Conservation (phyloP, 768 basidiomycete species). For the Naganishia vishniacii region DNA sequence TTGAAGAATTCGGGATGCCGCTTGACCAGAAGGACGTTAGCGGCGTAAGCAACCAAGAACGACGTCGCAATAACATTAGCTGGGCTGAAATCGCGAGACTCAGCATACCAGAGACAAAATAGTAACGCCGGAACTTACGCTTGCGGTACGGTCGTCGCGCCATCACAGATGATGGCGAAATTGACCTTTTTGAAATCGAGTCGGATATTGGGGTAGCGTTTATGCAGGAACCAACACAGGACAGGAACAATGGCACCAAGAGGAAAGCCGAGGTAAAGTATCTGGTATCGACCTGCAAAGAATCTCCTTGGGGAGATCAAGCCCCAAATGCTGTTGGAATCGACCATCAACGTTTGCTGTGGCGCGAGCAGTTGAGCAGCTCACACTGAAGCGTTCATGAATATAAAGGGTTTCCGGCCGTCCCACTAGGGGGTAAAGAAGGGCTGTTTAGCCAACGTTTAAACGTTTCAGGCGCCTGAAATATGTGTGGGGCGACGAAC, state of each 20-base stretch:
- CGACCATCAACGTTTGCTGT: no score
- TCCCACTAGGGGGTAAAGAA: conserved; percentile 39
- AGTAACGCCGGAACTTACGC: no score
- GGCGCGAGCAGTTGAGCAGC: not conserved
- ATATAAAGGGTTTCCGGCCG: conserved; percentile 45
- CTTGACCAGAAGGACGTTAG: conserved; percentile 40
- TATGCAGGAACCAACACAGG: conserved; percentile 40
- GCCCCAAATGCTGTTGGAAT: conserved; percentile 36
- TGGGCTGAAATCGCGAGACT: conserved; percentile 30
- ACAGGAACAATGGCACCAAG: conserved; percentile 43
- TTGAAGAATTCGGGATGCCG: conserved; percentile 37
- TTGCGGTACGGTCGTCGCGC: conserved; percentile 47
- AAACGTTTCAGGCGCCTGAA: no score
- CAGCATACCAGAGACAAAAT: no score
- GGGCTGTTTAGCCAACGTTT: not conserved
- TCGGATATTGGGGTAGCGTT: conserved; percentile 36
- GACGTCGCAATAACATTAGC: conserved; percentile 46
- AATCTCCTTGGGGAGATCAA: conserved; percentile 44
- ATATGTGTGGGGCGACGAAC: no score
- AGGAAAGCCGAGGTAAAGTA: conserved; percentile 34
- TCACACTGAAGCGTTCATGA: conserved; percentile 45
- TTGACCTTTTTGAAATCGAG: conserved; percentile 45
- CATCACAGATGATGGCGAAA: conserved; percentile 47
- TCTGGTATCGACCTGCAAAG: conserved; percentile 45
- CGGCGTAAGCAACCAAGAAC: conserved; percentile 34